Evolutionary conservation across 345 rosid species (phyloP).

Genomic region (Hibiscus mutabilis): DNA sequence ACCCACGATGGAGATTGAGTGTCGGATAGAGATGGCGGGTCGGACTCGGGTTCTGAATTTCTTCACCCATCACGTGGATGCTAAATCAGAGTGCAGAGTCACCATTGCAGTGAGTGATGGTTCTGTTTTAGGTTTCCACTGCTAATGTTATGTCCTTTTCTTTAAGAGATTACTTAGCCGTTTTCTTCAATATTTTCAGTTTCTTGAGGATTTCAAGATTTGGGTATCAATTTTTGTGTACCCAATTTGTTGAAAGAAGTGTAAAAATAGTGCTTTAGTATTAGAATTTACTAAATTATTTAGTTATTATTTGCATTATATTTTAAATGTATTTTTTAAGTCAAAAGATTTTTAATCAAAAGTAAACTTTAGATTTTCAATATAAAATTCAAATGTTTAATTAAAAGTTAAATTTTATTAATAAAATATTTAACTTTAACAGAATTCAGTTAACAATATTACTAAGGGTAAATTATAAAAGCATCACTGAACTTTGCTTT

Average conservation of each 20-base stretch:
- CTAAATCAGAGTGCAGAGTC: conserved; percentile 61
- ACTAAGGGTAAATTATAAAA: no score
- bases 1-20: conserved; percentile 86
- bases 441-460: no score
- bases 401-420: no score
- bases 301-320: no score
- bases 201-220: not conserved
- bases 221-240: not conserved
- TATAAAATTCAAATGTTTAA: no score
- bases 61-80: conserved; percentile 75
- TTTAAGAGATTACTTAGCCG: not conserved
- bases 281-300: no score
- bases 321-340: no score
- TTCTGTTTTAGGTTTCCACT: conserved; percentile 64
- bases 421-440: no score
- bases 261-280: conserved; percentile 19
- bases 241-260: conserved; percentile 14
- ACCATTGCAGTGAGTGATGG: conserved; percentile 71
- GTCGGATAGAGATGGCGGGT: conserved; percentile 65
- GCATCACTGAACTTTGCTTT: no score
- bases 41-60: conserved; percentile 76
- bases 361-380: no score
- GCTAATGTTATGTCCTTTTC: not conserved
- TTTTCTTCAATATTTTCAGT: not conserved
- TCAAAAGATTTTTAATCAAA: not conserved